These are phyloP conservation scores for Stevia rebaudiana DNA, from an alignment of 140 eudicot species.

Conservation along the genomic window DNA sequence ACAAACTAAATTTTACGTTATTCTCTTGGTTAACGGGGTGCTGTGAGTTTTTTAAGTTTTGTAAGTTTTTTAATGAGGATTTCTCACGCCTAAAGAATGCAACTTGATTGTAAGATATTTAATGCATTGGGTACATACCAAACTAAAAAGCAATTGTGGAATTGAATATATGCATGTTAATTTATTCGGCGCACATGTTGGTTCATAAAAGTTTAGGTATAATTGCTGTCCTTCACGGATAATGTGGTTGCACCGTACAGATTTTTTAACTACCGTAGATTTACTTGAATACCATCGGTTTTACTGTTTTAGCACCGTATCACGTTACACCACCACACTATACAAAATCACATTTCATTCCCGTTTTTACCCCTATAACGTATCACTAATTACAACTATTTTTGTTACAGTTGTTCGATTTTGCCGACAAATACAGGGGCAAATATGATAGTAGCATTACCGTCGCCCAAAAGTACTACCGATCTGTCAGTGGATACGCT, in stretches of 20 bases:
- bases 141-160: not conserved
- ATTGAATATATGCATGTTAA: not conserved
- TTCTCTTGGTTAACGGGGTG: too few species aligned
- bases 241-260: slow-evolving; percentile 26
- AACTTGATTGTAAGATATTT: not conserved
- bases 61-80: too few species aligned
- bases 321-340: not conserved
- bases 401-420: slow-evolving; percentile 64
- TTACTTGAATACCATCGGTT: slow-evolving; percentile 28
- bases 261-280: slow-evolving; percentile 22
- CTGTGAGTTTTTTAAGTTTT: too few species aligned
- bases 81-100: not conserved
- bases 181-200: slow-evolving; percentile 22
- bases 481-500: slow-evolving; percentile 93
- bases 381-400: slow-evolving; percentile 2
- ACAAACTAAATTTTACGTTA: too few species aligned
- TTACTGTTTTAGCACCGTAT: slow-evolving; percentile 19
- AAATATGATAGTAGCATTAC: slow-evolving; percentile 93
- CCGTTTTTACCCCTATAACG: slow-evolving; percentile 20
- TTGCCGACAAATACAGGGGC: slow-evolving; percentile 98
- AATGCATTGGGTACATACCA: not conserved
- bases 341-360: not conserved
- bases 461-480: slow-evolving; percentile 91
- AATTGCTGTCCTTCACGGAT: not conserved
- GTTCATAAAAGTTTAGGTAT: slow-evolving; percentile 1